Base-by-base conservation (phyloP, 2,329 filamentous ascomycete species). In the Stagonosporopsis tanaceti region DNA sequence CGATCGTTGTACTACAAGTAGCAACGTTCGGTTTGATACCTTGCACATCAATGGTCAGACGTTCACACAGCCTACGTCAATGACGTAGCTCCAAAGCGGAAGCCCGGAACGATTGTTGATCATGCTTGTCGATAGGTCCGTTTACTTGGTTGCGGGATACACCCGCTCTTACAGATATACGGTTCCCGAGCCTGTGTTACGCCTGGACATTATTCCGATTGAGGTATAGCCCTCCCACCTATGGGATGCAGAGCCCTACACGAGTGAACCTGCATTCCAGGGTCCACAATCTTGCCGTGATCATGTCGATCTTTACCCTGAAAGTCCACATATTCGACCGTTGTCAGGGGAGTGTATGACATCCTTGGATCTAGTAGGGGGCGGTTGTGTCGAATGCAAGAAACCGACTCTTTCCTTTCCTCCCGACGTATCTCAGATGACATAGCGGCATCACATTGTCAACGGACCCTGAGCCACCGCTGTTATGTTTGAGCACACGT, bases 381-480 rank as follows among this genome's bases (percentile, higher is more conserved):
- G 30, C 14, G 44, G 40, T 25, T 15, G 22, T 27, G 28, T 53
- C 42, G 9, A 41, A 58, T 50, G 55, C 50, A 58, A 53, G 55
- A 58, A 41, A 46, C 50, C 55, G 48, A 28, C n/a, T 53, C 39
- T 45, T 38, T 50, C 50, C 48, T 53, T 48, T 48, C 48, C 50
- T 53, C 22, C 55, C 55, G 50, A 39, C n/a, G 55, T 53, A 46
- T 40, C 55, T 50, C 50, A 58, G 50, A 58, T 58, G 50, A 58
- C 55, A 48, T 58, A 53, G 48, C 48, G 39, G 22, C 45, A 58
- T 58, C 37, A 48, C 55, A 53, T 50, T 58, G 48, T 34, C 48
- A 53, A 50, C 45, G 17, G 55, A 58, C 55, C 55, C 50, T 58
- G 50, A 50, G 22, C 35, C 24, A 38, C 34, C 46, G 45, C 35